Evolutionary conservation across 2,329 filamentous ascomycete species (phyloP), one percentile per base, ranked within the genome.

Genomic region (Lachnellula hyalina): DNA sequence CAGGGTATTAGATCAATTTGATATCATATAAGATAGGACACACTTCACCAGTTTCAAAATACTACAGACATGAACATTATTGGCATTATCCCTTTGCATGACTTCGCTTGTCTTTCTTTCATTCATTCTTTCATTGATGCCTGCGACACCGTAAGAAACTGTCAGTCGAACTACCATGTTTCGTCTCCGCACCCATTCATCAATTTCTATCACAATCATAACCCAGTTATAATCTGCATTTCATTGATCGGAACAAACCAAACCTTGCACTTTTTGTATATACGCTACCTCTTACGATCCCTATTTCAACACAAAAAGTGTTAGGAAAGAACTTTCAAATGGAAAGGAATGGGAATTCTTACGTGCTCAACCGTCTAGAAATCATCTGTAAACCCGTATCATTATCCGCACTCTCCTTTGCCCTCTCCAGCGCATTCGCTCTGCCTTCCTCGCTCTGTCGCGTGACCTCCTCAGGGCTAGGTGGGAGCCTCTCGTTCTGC

Each of bases 291-390:
- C 57, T 67, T 65, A 47, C 63, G 62, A 55, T 67, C 61, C 53
- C 63, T 63, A 41, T 32, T 47, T 17, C 45, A 32, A 32, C 53
- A 48, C 21, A 49, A 47, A 47, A 15, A 45, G 17, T 17, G 36
- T 61, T 32, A 57, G 49, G 48, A 46, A 28, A 34, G 12, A 14
- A 19, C 40, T 12, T 45, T 17, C 4, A 45, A 38, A 32, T 28
- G 34, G 23, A 36, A 14, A 41, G 42, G 44, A 17, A 35, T 48
- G 42, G 41, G 25, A 9, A n/a, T 45, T 79, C 89, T 89, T 77
- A 97, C 94, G 95, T 96, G 87, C 91, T 96, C 67, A 99, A 87
- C 71, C 93, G 84, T 73, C 94, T 82, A 25, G 91, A 94, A 57
- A 99, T 83, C 60, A 87, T 86, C 65, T 93, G 89, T 67, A 99